These are phyloP conservation scores for Entomortierella chlamydospora DNA, from an alignment of 192 early-diverging fungal species.

Conservation along the genomic window DNA sequence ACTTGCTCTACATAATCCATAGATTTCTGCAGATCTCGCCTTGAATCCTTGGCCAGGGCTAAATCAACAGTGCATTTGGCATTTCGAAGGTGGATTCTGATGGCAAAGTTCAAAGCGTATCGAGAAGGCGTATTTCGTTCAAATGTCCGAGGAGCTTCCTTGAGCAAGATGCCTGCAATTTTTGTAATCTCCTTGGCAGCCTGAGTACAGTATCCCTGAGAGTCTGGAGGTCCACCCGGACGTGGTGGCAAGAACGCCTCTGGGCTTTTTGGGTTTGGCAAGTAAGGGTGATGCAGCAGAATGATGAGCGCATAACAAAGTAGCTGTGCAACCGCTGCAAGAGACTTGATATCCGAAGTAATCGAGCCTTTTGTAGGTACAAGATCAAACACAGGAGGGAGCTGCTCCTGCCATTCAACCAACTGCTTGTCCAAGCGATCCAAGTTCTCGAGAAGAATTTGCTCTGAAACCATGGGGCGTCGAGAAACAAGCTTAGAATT, in stretches of 20 bases:
- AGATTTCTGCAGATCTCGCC: slow-evolving; percentile 39
- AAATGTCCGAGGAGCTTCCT: slow-evolving; percentile 36
- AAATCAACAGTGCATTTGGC: slow-evolving; percentile 36
- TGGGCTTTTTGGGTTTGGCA: slow-evolving; percentile 51
- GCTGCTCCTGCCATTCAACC: slow-evolving; percentile 47
- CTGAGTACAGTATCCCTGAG: slow-evolving; percentile 53
- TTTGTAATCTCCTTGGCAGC: slow-evolving; percentile 54
- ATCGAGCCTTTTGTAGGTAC: slow-evolving; percentile 34
- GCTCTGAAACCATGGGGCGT: slow-evolving; percentile 20
- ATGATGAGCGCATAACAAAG: slow-evolving; percentile 51
- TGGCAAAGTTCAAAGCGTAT: slow-evolving; percentile 50
- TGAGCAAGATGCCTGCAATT: slow-evolving; percentile 39
- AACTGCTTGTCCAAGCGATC: slow-evolving; percentile 37
- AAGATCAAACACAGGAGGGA: slow-evolving; percentile 39
- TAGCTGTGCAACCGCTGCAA: slow-evolving; percentile 43
- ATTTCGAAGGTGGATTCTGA: slow-evolving; percentile 50
- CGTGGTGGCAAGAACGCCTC: slow-evolving; percentile 41
- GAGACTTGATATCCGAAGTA: slow-evolving; percentile 19
- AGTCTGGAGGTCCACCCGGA: slow-evolving; percentile 25
- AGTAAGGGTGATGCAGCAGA: slow-evolving; percentile 45
- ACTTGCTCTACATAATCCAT: slow-evolving; percentile 51
- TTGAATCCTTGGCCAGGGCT: slow-evolving; percentile 36
- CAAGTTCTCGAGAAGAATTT: slow-evolving; percentile 34
- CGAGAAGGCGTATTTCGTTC: slow-evolving; percentile 39
- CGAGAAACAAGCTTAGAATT: slow-evolving; percentile 40